phyloP scores from a whole-genome alignment of 139 green algal species.

The Picochlorum sp. region DNA sequence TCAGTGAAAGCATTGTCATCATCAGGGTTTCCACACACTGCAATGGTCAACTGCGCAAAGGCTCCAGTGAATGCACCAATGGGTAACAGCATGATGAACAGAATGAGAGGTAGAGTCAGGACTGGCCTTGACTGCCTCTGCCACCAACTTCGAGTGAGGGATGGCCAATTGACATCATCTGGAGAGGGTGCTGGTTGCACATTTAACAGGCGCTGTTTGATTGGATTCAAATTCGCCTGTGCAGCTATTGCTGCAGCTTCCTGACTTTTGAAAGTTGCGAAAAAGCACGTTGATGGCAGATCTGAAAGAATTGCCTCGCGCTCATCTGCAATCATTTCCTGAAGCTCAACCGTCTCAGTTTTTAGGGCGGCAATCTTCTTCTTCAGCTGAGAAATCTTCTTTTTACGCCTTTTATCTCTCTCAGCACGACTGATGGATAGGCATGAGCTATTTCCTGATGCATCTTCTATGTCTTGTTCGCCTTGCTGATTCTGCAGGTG shows the following conservation, averaged over 20 bases:
- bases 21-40: constrained; percentile 30
- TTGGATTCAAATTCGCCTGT: constrained; percentile 35
- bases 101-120: constrained; percentile 33
- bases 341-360: neutral
- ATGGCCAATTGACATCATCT: constrained; percentile 35
- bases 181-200: constrained; percentile 23
- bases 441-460: neutral
- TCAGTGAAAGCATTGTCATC: neutral
- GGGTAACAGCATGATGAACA: constrained; percentile 43
- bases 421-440: neutral
- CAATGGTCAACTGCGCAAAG: constrained; percentile 37
- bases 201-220: constrained; percentile 27
- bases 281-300: constrained; percentile 35
- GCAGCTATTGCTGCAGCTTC: constrained; percentile 23
- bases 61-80: constrained; percentile 38
- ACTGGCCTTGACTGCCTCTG: constrained; percentile 42
- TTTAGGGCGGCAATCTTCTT: constrained; percentile 2
- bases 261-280: constrained; percentile 29
- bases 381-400: constrained; percentile 4
- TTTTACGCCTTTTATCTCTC: neutral
- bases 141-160: constrained; percentile 26
- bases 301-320: constrained; percentile 22
- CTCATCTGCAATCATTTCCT: neutral
- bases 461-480: neutral
- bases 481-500: neutral